Evolutionary conservation across 257 asterid genomes (phyloP), one percentile per base, ranked within the genome.

Genomic region (Salvia rosmarinus): DNA sequence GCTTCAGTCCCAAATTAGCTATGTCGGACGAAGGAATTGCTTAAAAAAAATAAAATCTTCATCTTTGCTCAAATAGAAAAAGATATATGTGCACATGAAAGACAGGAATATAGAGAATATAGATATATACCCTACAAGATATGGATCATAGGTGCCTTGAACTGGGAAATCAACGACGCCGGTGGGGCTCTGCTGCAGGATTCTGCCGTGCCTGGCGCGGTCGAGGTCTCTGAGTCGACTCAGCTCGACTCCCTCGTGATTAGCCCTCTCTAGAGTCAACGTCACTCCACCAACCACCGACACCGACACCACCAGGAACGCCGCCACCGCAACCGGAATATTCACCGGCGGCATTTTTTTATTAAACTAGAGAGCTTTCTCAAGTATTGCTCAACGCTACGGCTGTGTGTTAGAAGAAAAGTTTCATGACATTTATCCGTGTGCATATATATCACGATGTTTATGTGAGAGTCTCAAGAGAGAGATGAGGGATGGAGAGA

Each of bases 131-230:
- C 99, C 99, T 64, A 91, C 97, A 75, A 84, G 85, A 80, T 80
- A 88, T 68, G 99, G 99, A 82, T 95, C 95, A 20, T 79, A 95
- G 72, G 97, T 88, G 72, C 99, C 99, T 70, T 85, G 76, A 68
- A 91, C 94, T 30, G 90, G 83, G 71, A 95, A 86, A 88, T 95
- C 96, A 73, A 89, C 87, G 66, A 95, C 89, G 44, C 92, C 92
- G 32, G 47, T 3, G 35, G 82, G 64, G 11, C 70, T 82, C 63
- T 88, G 95, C 84, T 92, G 99, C 88, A 94, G 74, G 63, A 89
- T 61, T 70, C 99, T 81, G 35, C 95, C 87, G 77, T 89, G 98
- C 28, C 99, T 69, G 43, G 87, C 73, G 25, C 87, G 79, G 89
- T 94, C 99, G 19, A 80, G 83, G 25, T 80, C 85, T 71, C 81